Evolutionary conservation across 441 rosid species (phyloP).

Genomic region (Metrosideros polymorpha): DNA sequence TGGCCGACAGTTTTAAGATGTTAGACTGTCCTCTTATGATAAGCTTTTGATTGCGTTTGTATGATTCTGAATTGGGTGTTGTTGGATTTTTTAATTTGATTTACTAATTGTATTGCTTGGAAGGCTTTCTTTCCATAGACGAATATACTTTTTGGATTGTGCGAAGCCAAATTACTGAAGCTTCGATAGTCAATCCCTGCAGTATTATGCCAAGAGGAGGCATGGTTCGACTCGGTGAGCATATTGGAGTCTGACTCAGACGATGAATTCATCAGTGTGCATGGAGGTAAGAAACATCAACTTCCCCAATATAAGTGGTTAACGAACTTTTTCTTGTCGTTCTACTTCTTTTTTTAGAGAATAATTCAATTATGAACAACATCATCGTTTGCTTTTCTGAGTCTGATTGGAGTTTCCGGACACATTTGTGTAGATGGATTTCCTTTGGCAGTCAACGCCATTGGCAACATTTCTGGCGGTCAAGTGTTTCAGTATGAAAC

Average conservation of each 20-base stretch:
- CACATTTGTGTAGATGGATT: conserved; percentile 36
- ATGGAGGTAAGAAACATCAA: conserved; percentile 53
- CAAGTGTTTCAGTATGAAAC: conserved; percentile 74
- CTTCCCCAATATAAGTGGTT: neutral
- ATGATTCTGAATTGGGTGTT: neutral
- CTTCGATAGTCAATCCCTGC: conserved; percentile 6
- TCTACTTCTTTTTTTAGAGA: neutral
- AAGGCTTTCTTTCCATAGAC: neutral
- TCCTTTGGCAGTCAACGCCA: conserved; percentile 26
- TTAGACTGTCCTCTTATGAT: neutral
- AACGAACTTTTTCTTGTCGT: neutral
- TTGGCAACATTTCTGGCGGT: conserved; percentile 40
- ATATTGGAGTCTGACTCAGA: conserved; percentile 81
- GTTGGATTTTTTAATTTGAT: neutral
- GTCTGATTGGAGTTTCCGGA: neutral
- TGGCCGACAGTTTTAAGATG: neutral
- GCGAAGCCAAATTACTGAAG: neutral
- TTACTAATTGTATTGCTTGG: neutral
- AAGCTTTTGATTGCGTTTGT: neutral
- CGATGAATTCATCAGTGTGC: conserved; percentile 63
- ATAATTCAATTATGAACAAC: neutral
- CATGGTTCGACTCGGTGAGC: conserved; percentile 83
- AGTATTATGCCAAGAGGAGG: conserved; percentile 72
- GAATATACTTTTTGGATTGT: neutral
- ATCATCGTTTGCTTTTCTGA: neutral